phyloP scores from a whole-genome alignment of 2,329 filamentous ascomycete genomes.

The Pleoardoris graminearum region DNA sequence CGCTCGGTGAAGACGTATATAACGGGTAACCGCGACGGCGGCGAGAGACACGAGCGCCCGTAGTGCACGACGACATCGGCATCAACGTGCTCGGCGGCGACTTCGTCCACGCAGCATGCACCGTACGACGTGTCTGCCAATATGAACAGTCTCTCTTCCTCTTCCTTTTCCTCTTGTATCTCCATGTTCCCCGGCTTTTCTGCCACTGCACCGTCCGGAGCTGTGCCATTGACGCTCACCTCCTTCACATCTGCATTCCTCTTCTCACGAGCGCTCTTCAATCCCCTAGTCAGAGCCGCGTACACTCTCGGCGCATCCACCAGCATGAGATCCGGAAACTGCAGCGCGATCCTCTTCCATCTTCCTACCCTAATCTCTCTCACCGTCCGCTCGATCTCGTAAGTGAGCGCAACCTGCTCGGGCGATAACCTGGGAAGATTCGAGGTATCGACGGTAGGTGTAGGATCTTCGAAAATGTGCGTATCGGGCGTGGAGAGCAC shows the following conservation, averaged over 20 bases:
- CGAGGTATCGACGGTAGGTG: conserved; percentile 46
- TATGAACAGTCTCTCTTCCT: conserved; percentile 69
- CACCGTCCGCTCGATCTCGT: conserved; percentile 83
- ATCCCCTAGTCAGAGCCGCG: conserved; percentile 61
- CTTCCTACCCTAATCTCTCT: conserved; percentile 70
- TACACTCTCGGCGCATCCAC: conserved; percentile 81
- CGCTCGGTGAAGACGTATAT: conserved; percentile 87
- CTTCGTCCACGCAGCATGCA: conserved; percentile 94
- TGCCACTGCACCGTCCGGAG: conserved; percentile 21
- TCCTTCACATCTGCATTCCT: conserved; percentile 10
- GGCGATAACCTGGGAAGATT: conserved; percentile 55
- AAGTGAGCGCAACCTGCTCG: conserved; percentile 73
- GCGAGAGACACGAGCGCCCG: conserved; percentile 87
- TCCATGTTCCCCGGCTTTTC: conserved; percentile 18
- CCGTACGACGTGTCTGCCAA: conserved; percentile 96
- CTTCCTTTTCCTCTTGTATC: conserved; percentile 18
- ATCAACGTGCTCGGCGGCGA: conserved; percentile 89
- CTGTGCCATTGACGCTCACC: conserved; percentile 1
- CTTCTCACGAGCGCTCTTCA: conserved; percentile 42
- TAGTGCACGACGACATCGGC: conserved; percentile 95
- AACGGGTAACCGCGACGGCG: conserved; percentile 82
- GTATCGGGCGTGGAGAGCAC: conserved; percentile 66
- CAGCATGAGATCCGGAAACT: conserved; percentile 94
- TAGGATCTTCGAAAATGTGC: conserved; percentile 61
- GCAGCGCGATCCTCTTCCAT: conserved; percentile 82